Base-by-base conservation (phyloP, 345 rosid genomes). In the Erysimum cheiranthoides region DNA sequence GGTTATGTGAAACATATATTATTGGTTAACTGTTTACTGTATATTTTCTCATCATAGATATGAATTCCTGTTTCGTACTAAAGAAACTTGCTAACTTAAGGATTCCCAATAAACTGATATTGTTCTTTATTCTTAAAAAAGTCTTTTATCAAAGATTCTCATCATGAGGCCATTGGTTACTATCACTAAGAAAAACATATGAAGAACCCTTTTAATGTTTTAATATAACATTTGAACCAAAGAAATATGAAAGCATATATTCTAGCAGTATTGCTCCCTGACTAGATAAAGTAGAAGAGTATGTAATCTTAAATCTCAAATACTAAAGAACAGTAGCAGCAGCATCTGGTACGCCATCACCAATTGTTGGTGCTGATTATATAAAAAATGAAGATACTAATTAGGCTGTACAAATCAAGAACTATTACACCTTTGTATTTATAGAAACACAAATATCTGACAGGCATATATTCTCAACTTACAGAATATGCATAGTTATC, bases 221-320 rank as follows among this genome's bases (percentile, higher is more conserved):
- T 63, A 38, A 47, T 49, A 39, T 64, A 71, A 50, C 68, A 39
- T 64, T 35, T 27, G 61, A 70, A 57, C 31, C 46, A 64, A 64
- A 53, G 4, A 43, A n/a, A 59, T 31, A 35, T 32, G 27, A 13
- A 72, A 60, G 77, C 77, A 78, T 78, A 78, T 72, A 78, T 78
- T 78, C 81, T 66, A 70, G 69, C 21, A 66, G 57, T 78, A 72
- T 42, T 78, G 81, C 73, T 66, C 58, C 70, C 53, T 72, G 81
- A 78, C 77, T 73, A 78, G 81, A 78, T 78, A 78, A 78, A 72
- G 81, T 49, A 78, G 63, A 66, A 78, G 73, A 65, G 51, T 27
- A 47, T 12, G 65, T 34, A 35, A 34, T 66, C 63, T 17, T 32
- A 40, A 40, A 66, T 72, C 49, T 47, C 66, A 17, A 21, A 47